phyloP scores from a whole-genome alignment of 768 basidiomycete species.

The Kondoa malvinella region DNA sequence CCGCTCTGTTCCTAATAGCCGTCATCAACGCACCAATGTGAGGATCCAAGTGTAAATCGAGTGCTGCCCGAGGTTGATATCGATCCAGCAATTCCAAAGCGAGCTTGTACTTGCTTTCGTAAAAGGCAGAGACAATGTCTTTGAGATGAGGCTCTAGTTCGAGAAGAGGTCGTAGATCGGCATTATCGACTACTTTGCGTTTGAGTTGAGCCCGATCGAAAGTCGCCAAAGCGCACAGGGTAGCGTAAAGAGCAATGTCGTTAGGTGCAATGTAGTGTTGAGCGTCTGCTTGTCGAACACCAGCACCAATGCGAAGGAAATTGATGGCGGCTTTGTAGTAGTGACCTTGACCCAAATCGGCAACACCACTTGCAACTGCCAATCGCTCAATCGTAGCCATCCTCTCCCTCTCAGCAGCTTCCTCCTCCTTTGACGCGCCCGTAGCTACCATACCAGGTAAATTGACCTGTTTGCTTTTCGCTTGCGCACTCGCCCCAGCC shows the following conservation, averaged over 20 bases:
- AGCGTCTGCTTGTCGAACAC: slow-evolving; percentile 3
- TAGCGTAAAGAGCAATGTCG: slow-evolving; percentile 75
- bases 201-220: slow-evolving; percentile 55
- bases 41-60: slow-evolving; percentile 8
- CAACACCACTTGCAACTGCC: slow-evolving; percentile 61
- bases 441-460: slow-evolving; percentile 28
- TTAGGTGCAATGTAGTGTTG: slow-evolving; percentile 47
- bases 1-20: slow-evolving; percentile 56
- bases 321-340: slow-evolving; percentile 65
- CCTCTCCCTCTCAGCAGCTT: slow-evolving; percentile 46
- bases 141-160: slow-evolving; percentile 75
- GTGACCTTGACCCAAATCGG: slow-evolving; percentile 49
- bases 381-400: slow-evolving; percentile 50
- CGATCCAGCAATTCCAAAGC: slow-evolving; percentile 57
- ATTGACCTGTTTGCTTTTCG: slow-evolving; percentile 17
- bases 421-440: slow-evolving; percentile 33
- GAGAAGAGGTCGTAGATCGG: slow-evolving; percentile 51
- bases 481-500: slow-evolving; percentile 1
- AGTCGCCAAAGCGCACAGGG: slow-evolving; percentile 64
- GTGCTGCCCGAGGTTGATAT: slow-evolving; percentile 39
- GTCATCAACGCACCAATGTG: slow-evolving; percentile 52
- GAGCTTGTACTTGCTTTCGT: slow-evolving; percentile 67
- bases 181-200: slow-evolving; percentile 44
- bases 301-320: slow-evolving; percentile 33
- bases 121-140: slow-evolving; percentile 69